Evolutionary conservation across 106 monocot genomes (phyloP), one percentile per base, ranked within the genome.

Genomic region (Narthecium ossifragum): DNA sequence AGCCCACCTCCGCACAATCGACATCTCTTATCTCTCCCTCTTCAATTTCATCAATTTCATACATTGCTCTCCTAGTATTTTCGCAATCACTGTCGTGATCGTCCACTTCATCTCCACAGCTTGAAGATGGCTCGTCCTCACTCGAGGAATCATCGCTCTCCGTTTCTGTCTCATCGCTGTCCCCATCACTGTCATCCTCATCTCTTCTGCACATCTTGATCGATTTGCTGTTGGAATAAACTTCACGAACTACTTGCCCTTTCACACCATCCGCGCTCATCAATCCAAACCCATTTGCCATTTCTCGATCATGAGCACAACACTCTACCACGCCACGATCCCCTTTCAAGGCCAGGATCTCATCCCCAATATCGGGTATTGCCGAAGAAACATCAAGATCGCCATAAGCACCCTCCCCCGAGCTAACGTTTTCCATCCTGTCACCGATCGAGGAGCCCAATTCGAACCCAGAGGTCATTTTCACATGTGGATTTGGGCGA

Each of bases 1-100:
- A 24, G 4, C 29, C 34, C 11, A 32, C n/a, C 26, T 38, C 65
- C 18, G n/a, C n/a, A n/a, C n/a, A n/a, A n/a, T n/a, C n/a, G n/a
- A n/a, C n/a, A n/a, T 41, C n/a, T n/a, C n/a, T n/a, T n/a, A n/a
- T 71, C 46, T 77, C 78, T 54, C 72, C 78, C 50, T 68, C 78
- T 45, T 73, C 57, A 5, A 51, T 22, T 30, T 61, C 61, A 12
- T 18, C 70, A 20, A 17, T 40, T 20, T 36, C 57, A n/a, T n/a
- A n/a, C n/a, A n/a, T n/a, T n/a, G n/a, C n/a, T n/a, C n/a, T n/a
- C n/a, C n/a, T n/a, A n/a, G n/a, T n/a, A n/a, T n/a, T n/a, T n/a
- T n/a, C n/a, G n/a, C n/a, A n/a, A 11, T 48, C 34, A 8, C 21
- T 21, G 2, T 10, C 18, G 7, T 34, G 29, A 12, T 36, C 57